Base-by-base conservation (phyloP, 2,329 filamentous ascomycete genomes). In the Fusarium setosum region DNA sequence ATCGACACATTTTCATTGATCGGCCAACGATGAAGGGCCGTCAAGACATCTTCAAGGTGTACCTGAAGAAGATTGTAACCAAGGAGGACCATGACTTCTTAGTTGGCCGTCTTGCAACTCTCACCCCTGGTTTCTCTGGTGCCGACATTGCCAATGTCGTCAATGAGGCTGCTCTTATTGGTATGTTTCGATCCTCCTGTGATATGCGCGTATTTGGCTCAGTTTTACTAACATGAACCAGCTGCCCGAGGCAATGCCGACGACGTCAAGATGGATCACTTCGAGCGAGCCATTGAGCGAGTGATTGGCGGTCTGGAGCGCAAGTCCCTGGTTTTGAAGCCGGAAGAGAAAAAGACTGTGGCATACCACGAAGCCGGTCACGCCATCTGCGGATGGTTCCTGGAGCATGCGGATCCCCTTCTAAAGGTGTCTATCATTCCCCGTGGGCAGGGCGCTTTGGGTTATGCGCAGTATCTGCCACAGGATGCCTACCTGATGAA, bases 371-470 rank as follows among this genome's bases (percentile, higher is more conserved):
- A 99, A 83, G 96, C 96, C 31, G 96, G 96, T 59, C 96, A 99
- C 79, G 96, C 96, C 67, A 97, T 99, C 77, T 99, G 96, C 77
- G 96, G 96, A 59, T 99, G 96, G 96, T 99, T 91, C 84, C 92
- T 99, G 82, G 89, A 93, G 79, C 94, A 92, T 77, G 96, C 96
- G n/a, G 96, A 99, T 74, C 96, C 96, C 17, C 88, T 99, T 5
- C 90, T 99, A 60, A 99, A 99, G 83, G 96, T 99, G 41, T 97
- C 94, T 58, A 99, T 99, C 79, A 98, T 99, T 72, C 96, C 96
- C 17, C 94, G 96, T 75, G 96, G 95, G 56, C 92, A 96, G 77
- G 96, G 94, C 32, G 94, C 94, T 23, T 85, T 99, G 15, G 96
- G 96, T 9, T 99, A 99, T 76, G 96, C 96, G 2, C 96, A 99